Evolutionary conservation across 2,329 filamentous ascomycete genomes (phyloP), one percentile per base, ranked within the genome.

Genomic region (Davidsoniella eucalypti): DNA sequence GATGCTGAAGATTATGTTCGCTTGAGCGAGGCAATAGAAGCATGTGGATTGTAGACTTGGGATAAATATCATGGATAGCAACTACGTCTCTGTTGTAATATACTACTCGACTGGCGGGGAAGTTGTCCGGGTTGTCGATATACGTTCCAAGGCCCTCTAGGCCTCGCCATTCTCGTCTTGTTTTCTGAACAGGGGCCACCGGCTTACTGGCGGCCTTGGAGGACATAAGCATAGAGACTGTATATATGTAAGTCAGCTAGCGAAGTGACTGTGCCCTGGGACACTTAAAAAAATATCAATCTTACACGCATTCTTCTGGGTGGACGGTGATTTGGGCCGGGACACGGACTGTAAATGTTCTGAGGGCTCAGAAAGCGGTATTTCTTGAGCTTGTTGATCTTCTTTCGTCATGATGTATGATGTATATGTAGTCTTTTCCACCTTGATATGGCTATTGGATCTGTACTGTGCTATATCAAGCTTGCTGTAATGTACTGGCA

Each of bases 31-130:
- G 86, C 4, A 96, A 77, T n/a, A 96, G 76, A 2, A 98, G 82
- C 1, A 86, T 72, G 66, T 98, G 92, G 3, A 95, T 71, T 3
- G 76, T 78, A 3, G 84, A 77, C 64, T 96, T 98, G 7, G 92
- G 88, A 61, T 78, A 98, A 54, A 78, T 69, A 66, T 98, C 92
- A 57, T 81, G 73, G 62, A 96, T 84, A 17, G 78, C 74, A 50
- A 88, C 83, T 56, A 84, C 87, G 54, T 78, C 68, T 9, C 76
- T 69, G 57, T 76, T 78, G 64, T 82, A 69, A 58, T 78, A 79
- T 56, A 90, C 71, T 17, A 88, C 74, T 7, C 73, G 67, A 4
- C 70, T 73, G 1, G 75, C 59, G 1, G 79, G 73, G 55, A 78
- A 82, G 2, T 72, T 70, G 44, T 73, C 68, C 0, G 86, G 85